Conservation (phyloP, 495 filamentous ascomycete genomes). For the Penicillium pulvis region DNA sequence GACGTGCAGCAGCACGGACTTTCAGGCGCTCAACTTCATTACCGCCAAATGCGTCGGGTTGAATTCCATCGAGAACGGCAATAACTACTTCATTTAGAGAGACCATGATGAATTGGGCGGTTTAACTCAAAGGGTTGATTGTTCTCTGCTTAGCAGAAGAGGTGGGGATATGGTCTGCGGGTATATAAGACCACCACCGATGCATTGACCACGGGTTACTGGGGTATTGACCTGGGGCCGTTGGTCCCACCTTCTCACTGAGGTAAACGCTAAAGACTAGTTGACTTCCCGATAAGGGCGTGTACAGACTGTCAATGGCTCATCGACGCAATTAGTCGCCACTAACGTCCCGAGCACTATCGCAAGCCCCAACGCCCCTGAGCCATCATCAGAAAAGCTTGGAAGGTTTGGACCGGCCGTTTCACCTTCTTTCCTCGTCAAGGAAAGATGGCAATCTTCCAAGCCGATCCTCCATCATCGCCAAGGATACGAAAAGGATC, state of each 20-base stretch:
- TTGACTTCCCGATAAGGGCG: background rate
- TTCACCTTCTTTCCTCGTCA: background rate
- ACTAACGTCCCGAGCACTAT: background rate
- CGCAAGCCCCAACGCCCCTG: background rate
- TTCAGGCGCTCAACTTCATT: slow-evolving; percentile 31
- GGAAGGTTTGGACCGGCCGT: background rate
- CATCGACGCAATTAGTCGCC: background rate
- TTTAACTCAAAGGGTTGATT: background rate
- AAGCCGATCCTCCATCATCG: background rate
- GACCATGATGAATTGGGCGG: background rate
- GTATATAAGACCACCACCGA: background rate
- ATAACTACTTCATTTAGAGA: slow-evolving; percentile 21
- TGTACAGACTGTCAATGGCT: background rate
- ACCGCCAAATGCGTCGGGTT: slow-evolving; percentile 21
- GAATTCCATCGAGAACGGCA: slow-evolving; percentile 25
- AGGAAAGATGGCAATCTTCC: background rate
- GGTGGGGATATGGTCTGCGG: background rate
- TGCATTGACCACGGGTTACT: background rate
- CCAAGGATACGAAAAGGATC: background rate
- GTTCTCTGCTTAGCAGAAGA: background rate
- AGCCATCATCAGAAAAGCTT: background rate
- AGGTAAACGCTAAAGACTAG: background rate
- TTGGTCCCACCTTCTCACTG: background rate
- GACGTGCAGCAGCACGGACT: slow-evolving; percentile 30
- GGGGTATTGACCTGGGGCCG: background rate